Evolutionary conservation across 1,284 basidiomycete genomes (phyloP).

Genomic region (Ustilago crameri): DNA sequence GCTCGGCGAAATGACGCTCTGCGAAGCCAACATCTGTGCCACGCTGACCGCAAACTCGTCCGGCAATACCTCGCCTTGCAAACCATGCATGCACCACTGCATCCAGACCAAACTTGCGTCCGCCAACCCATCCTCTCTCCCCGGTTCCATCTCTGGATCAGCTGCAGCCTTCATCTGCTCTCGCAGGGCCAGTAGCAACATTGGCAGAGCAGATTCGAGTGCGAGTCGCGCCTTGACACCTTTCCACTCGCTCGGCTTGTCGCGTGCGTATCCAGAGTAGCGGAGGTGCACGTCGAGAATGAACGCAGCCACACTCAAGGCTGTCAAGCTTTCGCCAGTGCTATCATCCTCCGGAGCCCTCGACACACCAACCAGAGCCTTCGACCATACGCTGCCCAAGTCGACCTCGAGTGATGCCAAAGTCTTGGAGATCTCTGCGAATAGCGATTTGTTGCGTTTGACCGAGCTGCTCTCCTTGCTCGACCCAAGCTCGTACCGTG

Average conservation of each 20-base stretch:
- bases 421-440: constrained; percentile 46
- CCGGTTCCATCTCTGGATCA: constrained; percentile 25
- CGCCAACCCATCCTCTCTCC: constrained; percentile 37
- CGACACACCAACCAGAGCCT: constrained; percentile 27
- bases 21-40: constrained; percentile 50
- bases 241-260: constrained; percentile 37
- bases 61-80: constrained; percentile 24
- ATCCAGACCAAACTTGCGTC: constrained; percentile 45
- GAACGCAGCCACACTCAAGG: constrained; percentile 34
- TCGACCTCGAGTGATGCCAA: constrained; percentile 38
- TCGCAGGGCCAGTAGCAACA: constrained; percentile 28
- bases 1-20: constrained; percentile 51
- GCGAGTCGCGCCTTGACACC: constrained; percentile 29
- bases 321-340: constrained; percentile 25
- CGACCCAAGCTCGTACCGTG: constrained; percentile 21
- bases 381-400: constrained; percentile 32
- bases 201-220: constrained; percentile 41
- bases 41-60: constrained; percentile 29
- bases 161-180: constrained; percentile 45
- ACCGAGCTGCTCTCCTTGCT: constrained; percentile 17
- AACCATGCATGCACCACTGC: constrained; percentile 36
- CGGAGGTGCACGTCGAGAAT: constrained; percentile 36
- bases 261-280: constrained; percentile 35
- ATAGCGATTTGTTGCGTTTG: constrained; percentile 32
- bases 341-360: constrained; percentile 31